A percentile compares a stretch with the other conserved stretches of the same genome.
Conservation (phyloP, 2,329 filamentous ascomycete species). For the Fusarium sp. region DNA sequence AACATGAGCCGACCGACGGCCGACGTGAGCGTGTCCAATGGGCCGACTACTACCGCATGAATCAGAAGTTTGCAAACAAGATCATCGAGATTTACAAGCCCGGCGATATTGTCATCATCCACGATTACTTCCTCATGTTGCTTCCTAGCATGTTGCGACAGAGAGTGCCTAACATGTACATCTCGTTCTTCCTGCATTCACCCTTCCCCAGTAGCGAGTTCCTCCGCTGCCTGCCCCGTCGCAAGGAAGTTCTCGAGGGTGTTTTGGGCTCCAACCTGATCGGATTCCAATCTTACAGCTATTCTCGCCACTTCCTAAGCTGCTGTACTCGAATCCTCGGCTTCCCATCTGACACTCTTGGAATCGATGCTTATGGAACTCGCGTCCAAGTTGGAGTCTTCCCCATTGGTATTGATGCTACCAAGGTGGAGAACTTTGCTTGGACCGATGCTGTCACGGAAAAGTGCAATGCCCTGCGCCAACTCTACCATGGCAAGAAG, state of each 20-base stretch:
- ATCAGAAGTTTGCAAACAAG: slow-evolving; percentile 89
- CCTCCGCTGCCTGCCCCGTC: slow-evolving; percentile 85
- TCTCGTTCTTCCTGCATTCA: slow-evolving; percentile 93
- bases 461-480: slow-evolving; percentile 77
- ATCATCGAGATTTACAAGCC: slow-evolving; percentile 92
- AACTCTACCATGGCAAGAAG: slow-evolving; percentile 88
- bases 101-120: slow-evolving; percentile 90
- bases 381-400: slow-evolving; percentile 94
- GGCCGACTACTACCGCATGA: slow-evolving; percentile 94
- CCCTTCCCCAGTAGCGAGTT: slow-evolving; percentile 98
- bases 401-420: slow-evolving; percentile 93
- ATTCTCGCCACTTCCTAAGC: slow-evolving; percentile 92
- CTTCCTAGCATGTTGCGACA: slow-evolving; percentile 90
- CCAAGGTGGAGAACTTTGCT: slow-evolving; percentile 78
- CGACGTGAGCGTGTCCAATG: slow-evolving; percentile 84
- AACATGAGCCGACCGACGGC: slow-evolving; percentile 89
- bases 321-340: slow-evolving; percentile 92
- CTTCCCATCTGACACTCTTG: slow-evolving; percentile 87
- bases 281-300: slow-evolving; percentile 95
- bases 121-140: slow-evolving; percentile 94
- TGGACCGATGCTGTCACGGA: slow-evolving; percentile 78
- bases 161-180: slow-evolving; percentile 87
- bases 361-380: slow-evolving; percentile 88
- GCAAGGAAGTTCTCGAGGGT: slow-evolving; percentile 91
- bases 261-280: slow-evolving; percentile 92